Base-by-base conservation (phyloP, 2,329 filamentous ascomycete genomes). In the Pseudocercospora macadamiae region DNA sequence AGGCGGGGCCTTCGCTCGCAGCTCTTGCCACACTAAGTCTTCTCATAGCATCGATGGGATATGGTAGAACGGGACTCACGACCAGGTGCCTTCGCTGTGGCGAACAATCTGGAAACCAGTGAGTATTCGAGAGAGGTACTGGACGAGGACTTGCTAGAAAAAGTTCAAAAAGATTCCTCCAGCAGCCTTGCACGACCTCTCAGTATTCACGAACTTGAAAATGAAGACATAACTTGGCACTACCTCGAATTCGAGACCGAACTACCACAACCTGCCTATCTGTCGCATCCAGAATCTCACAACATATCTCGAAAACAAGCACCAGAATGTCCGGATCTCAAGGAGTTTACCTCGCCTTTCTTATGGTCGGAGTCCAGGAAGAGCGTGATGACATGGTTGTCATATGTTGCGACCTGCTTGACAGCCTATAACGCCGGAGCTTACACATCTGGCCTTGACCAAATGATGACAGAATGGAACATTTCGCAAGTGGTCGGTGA, bases 361-460 rank as follows among this genome's bases (percentile, higher is more conserved):
- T 79, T 82, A 8, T 96, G 92, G 91, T 84, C 89, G 0, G 70
- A 77, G 55, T 79, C 78, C 45, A 85, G 86, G 60, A 97, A 97
- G 72, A 81, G 80, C 21, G 73, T 89, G 59, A 86, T 90, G 66
- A 85, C 93, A 7, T 83, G 82, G 68, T 80, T 96, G 10, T 90
- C 89, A 7, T 96, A 89, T 71, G 74, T 86, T 5, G 90, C 90
- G 1, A 96, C 91, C 0, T 82, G 86, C 18, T 76, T 93, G 51
- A 90, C 91, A 0, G 91, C 91, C 5, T 64, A 93, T 73, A 84
- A 89, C 0, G 89, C 92, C 0, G 92, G 92, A 2, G 84, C 90
- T 2, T 95, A 95, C 73, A 89, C 88, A 5, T 88, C 91, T 0
- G 85, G 89, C 0, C 78, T 86, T 0, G 73, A 74, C 4, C 82